A percentile compares a stretch with the other conserved stretches of the same genome.
phyloP scores from a whole-genome alignment of 1,284 basidiomycete species.

The Cutaneotrichosporon cyanovorans region DNA sequence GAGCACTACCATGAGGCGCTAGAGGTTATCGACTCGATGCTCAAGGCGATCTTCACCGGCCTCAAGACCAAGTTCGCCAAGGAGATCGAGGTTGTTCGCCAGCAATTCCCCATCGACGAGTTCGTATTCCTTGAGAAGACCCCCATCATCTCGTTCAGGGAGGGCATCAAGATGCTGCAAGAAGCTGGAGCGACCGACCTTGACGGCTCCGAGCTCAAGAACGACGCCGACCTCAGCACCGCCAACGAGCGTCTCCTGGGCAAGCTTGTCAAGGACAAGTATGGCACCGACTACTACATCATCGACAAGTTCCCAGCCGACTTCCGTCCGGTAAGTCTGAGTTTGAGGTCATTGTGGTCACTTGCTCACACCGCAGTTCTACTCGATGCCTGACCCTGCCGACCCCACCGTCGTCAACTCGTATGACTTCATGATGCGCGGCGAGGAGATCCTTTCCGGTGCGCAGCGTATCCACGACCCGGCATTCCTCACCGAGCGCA shows the following conservation, averaged over 20 bases:
- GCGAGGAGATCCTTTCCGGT: conserved; percentile 95
- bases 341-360: too few relatives aligned
- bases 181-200: conserved; percentile 62
- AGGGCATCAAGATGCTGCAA: conserved; percentile 79
- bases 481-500: conserved; percentile 68
- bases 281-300: conserved; percentile 95
- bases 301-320: conserved; percentile 88
- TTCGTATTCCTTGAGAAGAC: conserved; percentile 81
- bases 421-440: conserved; percentile 99
- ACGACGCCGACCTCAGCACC: conserved; percentile 70
- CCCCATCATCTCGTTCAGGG: conserved; percentile 70
- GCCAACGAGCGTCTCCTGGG: conserved; percentile 82
- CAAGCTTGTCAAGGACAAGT: conserved; percentile 78
- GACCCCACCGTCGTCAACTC: conserved; percentile 91
- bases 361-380: conserved; percentile 82
- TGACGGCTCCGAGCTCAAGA: conserved; percentile 52
- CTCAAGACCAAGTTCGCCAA: conserved; percentile 67
- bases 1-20: conserved; percentile 97
- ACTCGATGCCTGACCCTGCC: conserved; percentile 91
- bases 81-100: conserved; percentile 71
- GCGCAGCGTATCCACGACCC: conserved; percentile 96
- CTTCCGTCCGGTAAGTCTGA: conserved; percentile 5
- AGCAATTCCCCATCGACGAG: conserved; percentile 84
- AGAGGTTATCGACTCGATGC: conserved; percentile 74
- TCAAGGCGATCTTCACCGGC: conserved; percentile 74